Evolutionary conservation across 163 green algal genomes (phyloP).

Genomic region (Trebouxia gelatinosa): DNA sequence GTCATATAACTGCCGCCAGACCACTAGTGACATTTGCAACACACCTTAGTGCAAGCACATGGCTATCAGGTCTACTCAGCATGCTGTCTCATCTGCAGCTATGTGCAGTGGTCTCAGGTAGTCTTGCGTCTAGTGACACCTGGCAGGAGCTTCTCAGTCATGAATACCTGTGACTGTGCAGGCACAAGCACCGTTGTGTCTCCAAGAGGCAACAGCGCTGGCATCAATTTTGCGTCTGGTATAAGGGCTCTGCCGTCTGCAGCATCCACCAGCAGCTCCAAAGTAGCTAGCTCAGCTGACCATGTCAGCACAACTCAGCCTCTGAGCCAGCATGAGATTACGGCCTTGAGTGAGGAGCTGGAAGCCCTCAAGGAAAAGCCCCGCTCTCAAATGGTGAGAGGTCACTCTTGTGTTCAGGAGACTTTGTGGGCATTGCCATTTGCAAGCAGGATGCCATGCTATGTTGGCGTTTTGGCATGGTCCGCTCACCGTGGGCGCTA

Average conservation of each 20-base stretch:
- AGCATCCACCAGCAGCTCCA: not conserved
- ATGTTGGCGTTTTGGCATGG: not conserved
- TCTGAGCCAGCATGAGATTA: not conserved
- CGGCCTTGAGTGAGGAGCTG: constrained; percentile 10
- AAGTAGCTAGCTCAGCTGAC: not conserved
- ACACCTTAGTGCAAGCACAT: too few relatives aligned
- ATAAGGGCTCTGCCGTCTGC: too few relatives aligned
- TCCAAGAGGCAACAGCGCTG: not conserved
- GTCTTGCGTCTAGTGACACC: too few relatives aligned
- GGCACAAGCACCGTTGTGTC: not conserved
- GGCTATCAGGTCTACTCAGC: too few relatives aligned
- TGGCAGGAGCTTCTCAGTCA: too few relatives aligned
- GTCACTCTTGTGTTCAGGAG: not conserved
- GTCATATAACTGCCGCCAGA: too few relatives aligned
- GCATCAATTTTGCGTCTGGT: too few relatives aligned
- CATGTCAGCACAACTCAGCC: not conserved
- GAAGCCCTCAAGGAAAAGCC: constrained; percentile 11
- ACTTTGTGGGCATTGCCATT: not conserved
- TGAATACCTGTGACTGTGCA: too few relatives aligned
- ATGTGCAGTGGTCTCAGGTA: too few relatives aligned
- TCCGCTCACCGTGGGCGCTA: not conserved
- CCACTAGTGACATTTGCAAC: too few relatives aligned
- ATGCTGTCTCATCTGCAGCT: too few relatives aligned
- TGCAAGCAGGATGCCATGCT: not conserved
- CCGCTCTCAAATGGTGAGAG: constrained; percentile 22